Conservation (phyloP, 1,284 basidiomycete species). For the Meira nashicola region DNA sequence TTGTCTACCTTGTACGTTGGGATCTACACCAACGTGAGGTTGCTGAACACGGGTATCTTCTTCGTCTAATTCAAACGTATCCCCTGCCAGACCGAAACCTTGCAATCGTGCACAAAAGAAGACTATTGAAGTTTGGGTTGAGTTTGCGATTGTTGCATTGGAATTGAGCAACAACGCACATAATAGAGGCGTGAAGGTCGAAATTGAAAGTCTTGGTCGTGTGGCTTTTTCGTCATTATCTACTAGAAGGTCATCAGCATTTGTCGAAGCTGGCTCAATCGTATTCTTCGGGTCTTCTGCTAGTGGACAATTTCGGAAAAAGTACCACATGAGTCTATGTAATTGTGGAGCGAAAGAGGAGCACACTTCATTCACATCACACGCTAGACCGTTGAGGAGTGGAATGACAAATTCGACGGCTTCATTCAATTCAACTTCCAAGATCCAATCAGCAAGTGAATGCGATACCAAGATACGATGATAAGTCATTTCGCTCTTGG, state of each 20-base stretch:
- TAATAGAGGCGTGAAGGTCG: conserved; percentile 84
- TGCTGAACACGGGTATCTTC: conserved; percentile 15
- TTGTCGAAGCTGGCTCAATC: no score
- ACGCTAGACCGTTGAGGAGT: conserved; percentile 75
- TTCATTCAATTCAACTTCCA: conserved; percentile 66
- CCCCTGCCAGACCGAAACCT: background rate
- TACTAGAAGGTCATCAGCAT: conserved; percentile 22
- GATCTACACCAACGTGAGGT: conserved; percentile 15
- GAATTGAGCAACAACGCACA: conserved; percentile 79
- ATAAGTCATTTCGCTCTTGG: conserved; percentile 75
- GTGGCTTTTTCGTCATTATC: conserved; percentile 26
- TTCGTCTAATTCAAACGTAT: conserved; percentile 6
- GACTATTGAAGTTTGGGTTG: conserved; percentile 72
- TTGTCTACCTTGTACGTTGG: conserved; percentile 15
- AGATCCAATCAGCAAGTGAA: conserved; percentile 49
- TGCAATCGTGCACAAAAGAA: conserved; percentile 64
- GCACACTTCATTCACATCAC: conserved; percentile 86
- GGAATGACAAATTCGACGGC: conserved; percentile 92
- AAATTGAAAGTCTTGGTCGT: conserved; percentile 65
- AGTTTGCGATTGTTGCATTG: conserved; percentile 68
- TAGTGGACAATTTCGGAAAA: conserved; percentile 65
- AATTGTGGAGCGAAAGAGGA: conserved; percentile 81
- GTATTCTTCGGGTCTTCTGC: conserved; percentile 14
- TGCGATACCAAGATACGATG: conserved; percentile 64
- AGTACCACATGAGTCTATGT: conserved; percentile 86